phyloP scores from a whole-genome alignment of 164 flowering plant species.

The Berberis thunbergii region DNA sequence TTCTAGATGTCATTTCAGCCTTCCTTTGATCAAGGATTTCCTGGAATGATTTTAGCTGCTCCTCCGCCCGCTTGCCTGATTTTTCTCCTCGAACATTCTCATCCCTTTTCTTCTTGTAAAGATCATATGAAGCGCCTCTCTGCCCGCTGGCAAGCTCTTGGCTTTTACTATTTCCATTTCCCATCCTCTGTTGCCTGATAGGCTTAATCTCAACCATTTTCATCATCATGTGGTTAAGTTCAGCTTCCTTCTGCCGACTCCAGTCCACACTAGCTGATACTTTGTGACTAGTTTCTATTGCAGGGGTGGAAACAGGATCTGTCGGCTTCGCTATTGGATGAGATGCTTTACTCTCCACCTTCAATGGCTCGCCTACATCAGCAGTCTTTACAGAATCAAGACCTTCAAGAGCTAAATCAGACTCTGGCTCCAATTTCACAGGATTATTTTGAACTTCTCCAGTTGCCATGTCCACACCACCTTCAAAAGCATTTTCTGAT shows the following conservation, averaged over 20 bases:
- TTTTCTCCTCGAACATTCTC: conserved; percentile 52
- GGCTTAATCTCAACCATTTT: conserved; percentile 56
- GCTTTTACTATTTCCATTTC: conserved; percentile 20
- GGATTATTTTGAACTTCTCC: conserved; percentile 15
- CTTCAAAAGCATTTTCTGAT: conserved; percentile 29
- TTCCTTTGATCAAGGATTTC: conserved; percentile 42
- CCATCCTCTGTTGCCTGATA: conserved; percentile 15
- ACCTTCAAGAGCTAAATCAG: conserved; percentile 13
- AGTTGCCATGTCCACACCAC: conserved; percentile 8
- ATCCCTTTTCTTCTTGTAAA: conserved; percentile 65
- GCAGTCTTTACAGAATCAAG: conserved; percentile 13
- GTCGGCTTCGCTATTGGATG: conserved; percentile 9
- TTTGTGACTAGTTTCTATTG: conserved; percentile 27
- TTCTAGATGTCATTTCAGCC: conserved; percentile 37
- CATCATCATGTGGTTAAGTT: conserved; percentile 57
- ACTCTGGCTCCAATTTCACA: conserved; percentile 20
- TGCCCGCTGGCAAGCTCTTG: conserved; percentile 28
- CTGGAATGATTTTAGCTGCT: conserved; percentile 43
- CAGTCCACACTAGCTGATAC: conserved; percentile 47
- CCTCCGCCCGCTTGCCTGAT: conserved; percentile 46
- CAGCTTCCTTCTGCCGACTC: conserved; percentile 70
- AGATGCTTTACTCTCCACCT: conserved; percentile 13
- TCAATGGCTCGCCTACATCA: conserved; percentile 17
- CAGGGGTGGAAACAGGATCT: conserved; percentile 14
- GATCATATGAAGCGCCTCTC: conserved; percentile 48